Percentiles rank a stretch among this genome's conserved stretches.
These are phyloP conservation scores for Bisporella sp. DNA, from an alignment of 2,329 filamentous ascomycete species.

Conservation along the genomic window DNA sequence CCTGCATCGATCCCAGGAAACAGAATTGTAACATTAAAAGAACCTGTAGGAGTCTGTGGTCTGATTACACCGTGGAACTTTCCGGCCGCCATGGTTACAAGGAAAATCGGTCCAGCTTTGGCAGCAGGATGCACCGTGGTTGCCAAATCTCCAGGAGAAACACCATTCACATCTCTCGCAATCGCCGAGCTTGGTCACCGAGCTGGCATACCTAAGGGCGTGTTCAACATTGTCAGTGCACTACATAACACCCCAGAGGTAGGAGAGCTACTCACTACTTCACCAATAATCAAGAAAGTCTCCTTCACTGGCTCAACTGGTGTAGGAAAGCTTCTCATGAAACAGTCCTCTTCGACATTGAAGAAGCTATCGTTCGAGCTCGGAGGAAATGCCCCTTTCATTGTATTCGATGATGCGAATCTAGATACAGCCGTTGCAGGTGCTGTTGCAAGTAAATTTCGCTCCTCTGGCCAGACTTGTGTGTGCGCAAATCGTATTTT, in stretches of 20 bases:
- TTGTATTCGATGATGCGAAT: conserved; percentile 94
- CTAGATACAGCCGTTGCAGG: conserved; percentile 77
- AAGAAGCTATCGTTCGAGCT: conserved; percentile 85
- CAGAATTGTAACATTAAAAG: conserved; percentile 70
- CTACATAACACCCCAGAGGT: conserved; percentile 73
- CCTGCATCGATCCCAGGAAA: conserved; percentile 63
- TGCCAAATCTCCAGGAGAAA: conserved; percentile 85
- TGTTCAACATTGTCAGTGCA: conserved; percentile 83
- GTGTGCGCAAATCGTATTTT: conserved; percentile 84
- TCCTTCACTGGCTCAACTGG: conserved; percentile 82
- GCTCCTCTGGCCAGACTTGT: conserved; percentile 91
- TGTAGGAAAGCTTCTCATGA: conserved; percentile 75
- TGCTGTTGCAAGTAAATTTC: conserved; percentile 84
- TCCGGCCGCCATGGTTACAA: conserved; percentile 67
- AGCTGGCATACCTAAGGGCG: conserved; percentile 83
- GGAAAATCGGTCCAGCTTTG: conserved; percentile 66
- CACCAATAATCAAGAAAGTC: conserved; percentile 74
- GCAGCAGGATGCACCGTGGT: conserved; percentile 96
- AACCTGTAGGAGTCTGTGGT: conserved; percentile 78
- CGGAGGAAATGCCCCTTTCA: conserved; percentile 91
- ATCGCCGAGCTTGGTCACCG: conserved; percentile 79
- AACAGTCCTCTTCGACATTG: conserved; percentile 73
- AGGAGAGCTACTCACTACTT: conserved; percentile 69
- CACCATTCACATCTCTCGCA: conserved; percentile 83
- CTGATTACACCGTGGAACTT: conserved; percentile 91